Base-by-base conservation (phyloP, 495 filamentous ascomycete species). In the Ascodesmis nigricans region DNA sequence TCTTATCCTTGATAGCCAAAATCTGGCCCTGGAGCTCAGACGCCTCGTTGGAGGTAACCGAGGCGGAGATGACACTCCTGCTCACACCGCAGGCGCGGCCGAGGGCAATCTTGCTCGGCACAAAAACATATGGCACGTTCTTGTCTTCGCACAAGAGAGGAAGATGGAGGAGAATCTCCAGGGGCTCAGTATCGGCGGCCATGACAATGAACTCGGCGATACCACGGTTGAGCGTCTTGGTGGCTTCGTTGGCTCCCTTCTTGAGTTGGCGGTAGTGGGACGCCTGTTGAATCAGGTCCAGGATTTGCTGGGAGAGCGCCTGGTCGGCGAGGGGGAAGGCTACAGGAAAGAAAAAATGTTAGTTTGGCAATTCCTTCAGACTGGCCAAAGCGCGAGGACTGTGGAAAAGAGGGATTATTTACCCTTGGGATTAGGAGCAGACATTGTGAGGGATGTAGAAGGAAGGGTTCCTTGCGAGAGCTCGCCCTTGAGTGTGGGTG, bases 291-390 rank as follows among this genome's bases (percentile, higher is more conserved):
- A 92, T 65, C 20, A 91, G 65, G 48, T 91, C 81, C 22, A 91
- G 64, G 36, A 90, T 68, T 51, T 75, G 69, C 67, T 81, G 67
- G 9, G 73, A 58, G n/a, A 91, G 65, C 35, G 63, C 62, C 44
- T 66, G 60, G 49, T 92, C 87, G 55, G 84, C 84, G 50, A 90
- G 59, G 43, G 84, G 84, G 77, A 81, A 92, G 46, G 84, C 84
- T 71, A 47, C 49, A 14, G 30, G 43, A 10, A 31, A 10, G 20
- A 33, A 49, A 11, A 40, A 9, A 36, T 13, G 31, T 53, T 19
- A 53, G 47, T 24, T 21, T 8, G 21, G 7, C n/a, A 29, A 28
- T 25, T 21, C 18, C 13, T 11, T 23, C 14, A 14, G 15, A 16
- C 9, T 10, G n/a, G 8, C 27, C 20, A n/a, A n/a, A n/a, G n/a